phyloP scores from a whole-genome alignment of 495 filamentous ascomycete genomes.

The Apiosordaria backusii region DNA sequence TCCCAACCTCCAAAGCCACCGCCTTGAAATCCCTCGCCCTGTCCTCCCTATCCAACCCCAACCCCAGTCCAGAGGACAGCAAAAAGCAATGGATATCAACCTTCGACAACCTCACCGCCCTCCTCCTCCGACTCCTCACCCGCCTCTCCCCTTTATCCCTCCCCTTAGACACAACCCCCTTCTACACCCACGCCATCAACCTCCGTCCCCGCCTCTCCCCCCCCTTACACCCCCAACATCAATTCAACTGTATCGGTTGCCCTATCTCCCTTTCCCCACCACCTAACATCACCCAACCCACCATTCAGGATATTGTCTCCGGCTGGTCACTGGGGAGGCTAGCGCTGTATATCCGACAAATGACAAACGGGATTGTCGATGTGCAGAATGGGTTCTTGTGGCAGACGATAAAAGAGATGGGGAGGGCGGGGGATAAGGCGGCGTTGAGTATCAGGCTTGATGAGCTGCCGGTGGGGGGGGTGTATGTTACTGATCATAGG shows the following conservation, averaged over 20 bases:
- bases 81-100: background rate
- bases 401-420: background rate
- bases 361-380: background rate
- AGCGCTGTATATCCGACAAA: background rate
- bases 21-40: slow-evolving; percentile 29
- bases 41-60: background rate
- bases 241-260: background rate
- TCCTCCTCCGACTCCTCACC: background rate
- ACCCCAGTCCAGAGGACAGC: too few relatives aligned
- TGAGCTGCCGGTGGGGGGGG: slow-evolving; percentile 18
- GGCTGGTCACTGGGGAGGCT: background rate
- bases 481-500: slow-evolving; percentile 27
- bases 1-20: slow-evolving; percentile 41
- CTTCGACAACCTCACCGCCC: background rate
- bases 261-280: background rate
- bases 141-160: background rate
- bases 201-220: background rate
- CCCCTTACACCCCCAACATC: background rate
- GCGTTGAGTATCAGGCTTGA: slow-evolving; percentile 22
- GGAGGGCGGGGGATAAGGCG: background rate
- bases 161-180: background rate
- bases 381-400: background rate
- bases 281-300: background rate
- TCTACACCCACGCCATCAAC: background rate
- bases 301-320: background rate